Base-by-base conservation (phyloP, 2,329 filamentous ascomycete genomes). In the Claviceps humidiphila region DNA sequence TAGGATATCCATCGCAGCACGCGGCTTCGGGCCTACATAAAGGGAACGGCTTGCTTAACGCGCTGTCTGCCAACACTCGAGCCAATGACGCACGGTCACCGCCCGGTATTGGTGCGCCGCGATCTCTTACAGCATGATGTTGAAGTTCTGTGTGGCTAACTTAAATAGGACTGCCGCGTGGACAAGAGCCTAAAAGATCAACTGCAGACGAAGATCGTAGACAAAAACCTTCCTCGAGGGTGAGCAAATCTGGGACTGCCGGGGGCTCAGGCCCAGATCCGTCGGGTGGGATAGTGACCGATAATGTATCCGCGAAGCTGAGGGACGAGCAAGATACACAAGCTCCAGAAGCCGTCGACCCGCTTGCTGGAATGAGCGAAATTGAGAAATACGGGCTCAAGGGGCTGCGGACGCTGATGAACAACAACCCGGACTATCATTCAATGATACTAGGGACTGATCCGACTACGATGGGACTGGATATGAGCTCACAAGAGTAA, bases 381-480 rank as follows among this genome's bases (percentile, higher is more conserved):
- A 74, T 73, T 41, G 81, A 85, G 59, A 82, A 77, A 61, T 85
- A 75, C 73, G 81, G 81, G 4, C 70, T 84, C 47, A 84, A 84
- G 62, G 81, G 81, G 9, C 68, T 84, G 54, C 73, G 75, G 53
- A 77, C 78, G 37, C 66, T 84, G 64, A 82, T 84, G 73, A 80
- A 78, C 65, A 81, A 77, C 61, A 81, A 76, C 56, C 76, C 78
- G 14, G 78, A 82, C 57, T 84, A 82, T 63, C 78, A 77, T 50
- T 76, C 78, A 4, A 72, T 82, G 60, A 71, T 82, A 11, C 73
- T 74, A 45, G 81, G 81, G 3, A 73, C 82, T 58, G 80, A 84
- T 56, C 75, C 81, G 11, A 70, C 65, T 45, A 68, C 71, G 9
- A 67, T 84, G 40, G 79, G 79, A 11, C 66, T 84, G 40, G 80